A percentile compares a stretch with the other conserved stretches of the same genome.
phyloP scores from a whole-genome alignment of 495 filamentous ascomycete genomes.

The Trichoderma orchidacearum region DNA sequence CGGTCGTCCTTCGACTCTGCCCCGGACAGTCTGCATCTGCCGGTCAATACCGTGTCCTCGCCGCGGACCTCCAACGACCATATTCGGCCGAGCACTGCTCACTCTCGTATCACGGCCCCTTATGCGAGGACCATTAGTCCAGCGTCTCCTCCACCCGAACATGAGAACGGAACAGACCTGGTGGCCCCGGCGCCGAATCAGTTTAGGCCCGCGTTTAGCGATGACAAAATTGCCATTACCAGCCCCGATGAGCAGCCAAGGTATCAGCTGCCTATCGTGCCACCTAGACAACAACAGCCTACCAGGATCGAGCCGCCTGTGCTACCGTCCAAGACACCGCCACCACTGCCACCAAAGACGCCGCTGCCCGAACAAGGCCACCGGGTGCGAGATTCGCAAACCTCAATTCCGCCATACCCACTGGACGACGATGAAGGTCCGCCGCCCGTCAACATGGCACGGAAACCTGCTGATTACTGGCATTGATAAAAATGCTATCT shows the following conservation, averaged over 20 bases:
- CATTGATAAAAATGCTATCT: no score
- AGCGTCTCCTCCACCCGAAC: no score
- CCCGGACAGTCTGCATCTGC: constrained; percentile 22
- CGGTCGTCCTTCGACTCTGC: constrained; percentile 35
- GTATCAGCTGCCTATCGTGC: constrained; percentile 22
- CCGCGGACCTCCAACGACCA: constrained; percentile 29
- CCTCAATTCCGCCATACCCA: constrained; percentile 51
- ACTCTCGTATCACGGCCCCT: no score
- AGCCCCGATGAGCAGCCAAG: constrained; percentile 43
- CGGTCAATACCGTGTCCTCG: constrained; percentile 20
- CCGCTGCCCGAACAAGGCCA: constrained; percentile 42
- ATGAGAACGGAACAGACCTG: constrained; percentile 30
- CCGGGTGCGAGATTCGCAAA: background rate
- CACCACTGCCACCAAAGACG: constrained; percentile 76
- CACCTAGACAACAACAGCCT: constrained; percentile 26
- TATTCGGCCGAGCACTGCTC: constrained; percentile 9
- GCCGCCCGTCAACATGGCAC: constrained; percentile 66
- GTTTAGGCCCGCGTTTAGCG: constrained; percentile 28
- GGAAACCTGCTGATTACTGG: constrained; percentile 72
- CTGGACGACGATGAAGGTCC: constrained; percentile 70
- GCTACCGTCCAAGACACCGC: constrained; percentile 74
- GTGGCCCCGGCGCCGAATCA: constrained; percentile 38
- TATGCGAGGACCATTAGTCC: background rate
- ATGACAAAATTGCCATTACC: constrained; percentile 49
- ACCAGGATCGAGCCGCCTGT: constrained; percentile 49